These are phyloP conservation scores for Miscanthus lutarioriparius DNA, from an alignment of 176 grass and related monocot species.

Conservation along the genomic window DNA sequence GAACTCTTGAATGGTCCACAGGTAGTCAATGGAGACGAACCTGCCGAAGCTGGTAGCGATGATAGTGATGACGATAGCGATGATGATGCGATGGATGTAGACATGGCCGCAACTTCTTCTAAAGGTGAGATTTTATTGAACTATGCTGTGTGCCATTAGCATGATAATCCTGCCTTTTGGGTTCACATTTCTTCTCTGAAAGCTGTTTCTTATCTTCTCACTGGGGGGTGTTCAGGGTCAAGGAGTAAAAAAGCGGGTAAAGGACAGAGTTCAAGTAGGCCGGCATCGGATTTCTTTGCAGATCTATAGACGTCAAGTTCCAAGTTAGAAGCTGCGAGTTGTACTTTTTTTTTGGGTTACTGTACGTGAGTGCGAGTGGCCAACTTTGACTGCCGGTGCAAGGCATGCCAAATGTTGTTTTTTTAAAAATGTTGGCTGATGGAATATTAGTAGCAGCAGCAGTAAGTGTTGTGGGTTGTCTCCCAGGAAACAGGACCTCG, in stretches of 20 bases:
- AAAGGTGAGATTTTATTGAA: slow-evolving; percentile 43
- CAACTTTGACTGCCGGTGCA: no score
- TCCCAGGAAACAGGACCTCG: no score
- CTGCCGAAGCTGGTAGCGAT: slow-evolving; percentile 39
- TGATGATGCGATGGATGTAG: slow-evolving; percentile 78
- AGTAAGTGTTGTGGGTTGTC: no score
- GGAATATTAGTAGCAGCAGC: no score
- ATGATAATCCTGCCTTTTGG: not conserved
- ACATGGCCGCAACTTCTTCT: slow-evolving; percentile 47
- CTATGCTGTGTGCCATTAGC: not conserved
- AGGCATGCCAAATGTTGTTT: no score
- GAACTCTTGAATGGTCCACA: slow-evolving; percentile 65
- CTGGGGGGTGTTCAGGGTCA: slow-evolving; percentile 7
- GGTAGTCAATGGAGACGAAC: slow-evolving; percentile 25
- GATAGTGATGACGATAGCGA: slow-evolving; percentile 49
- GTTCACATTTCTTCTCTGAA: not conserved
- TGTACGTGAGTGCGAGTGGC: no score
- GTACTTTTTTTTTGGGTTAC: no score
- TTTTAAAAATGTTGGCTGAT: no score
- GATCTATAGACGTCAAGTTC: no score
- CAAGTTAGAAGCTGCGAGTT: no score
- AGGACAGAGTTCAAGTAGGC: slow-evolving; percentile 23
- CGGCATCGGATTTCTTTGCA: no score
- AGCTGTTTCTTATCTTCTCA: not conserved
- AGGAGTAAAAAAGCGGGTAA: slow-evolving; percentile 35